Conservation (phyloP, 2,329 filamentous ascomycete species). For the Paracorniculantispora psalliotae region DNA sequence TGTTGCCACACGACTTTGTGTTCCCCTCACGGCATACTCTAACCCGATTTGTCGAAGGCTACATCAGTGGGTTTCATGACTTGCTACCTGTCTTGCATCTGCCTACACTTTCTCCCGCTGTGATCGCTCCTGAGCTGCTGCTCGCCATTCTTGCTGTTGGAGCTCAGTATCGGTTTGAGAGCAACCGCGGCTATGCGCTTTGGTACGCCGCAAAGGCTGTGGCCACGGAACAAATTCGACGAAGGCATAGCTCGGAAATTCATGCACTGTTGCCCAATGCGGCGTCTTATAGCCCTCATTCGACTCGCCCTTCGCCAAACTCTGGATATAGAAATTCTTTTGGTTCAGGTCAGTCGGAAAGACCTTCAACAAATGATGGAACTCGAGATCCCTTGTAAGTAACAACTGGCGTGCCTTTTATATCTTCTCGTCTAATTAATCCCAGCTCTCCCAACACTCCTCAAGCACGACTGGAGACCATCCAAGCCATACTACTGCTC, state of each 20-base stretch:
- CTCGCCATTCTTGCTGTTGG: slow-evolving; percentile 64
- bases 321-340: slow-evolving; percentile 54
- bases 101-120: slow-evolving; percentile 57
- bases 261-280: slow-evolving; percentile 52
- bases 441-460: slow-evolving; percentile 53
- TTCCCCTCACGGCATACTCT: slow-evolving; percentile 66
- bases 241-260: slow-evolving; percentile 52
- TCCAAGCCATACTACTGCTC: slow-evolving; percentile 57
- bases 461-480: slow-evolving; percentile 57
- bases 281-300: slow-evolving; percentile 55
- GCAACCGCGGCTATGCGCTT: slow-evolving; percentile 51
- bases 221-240: slow-evolving; percentile 53
- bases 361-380: slow-evolving; percentile 53
- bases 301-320: slow-evolving; percentile 54
- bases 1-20: slow-evolving; percentile 58
- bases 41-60: slow-evolving; percentile 64
- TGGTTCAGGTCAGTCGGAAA: slow-evolving; percentile 52
- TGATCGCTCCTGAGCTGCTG: slow-evolving; percentile 63
- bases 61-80: slow-evolving; percentile 61
- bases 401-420: background rate
- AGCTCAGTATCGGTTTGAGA: slow-evolving; percentile 61
- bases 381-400: slow-evolving; percentile 57
- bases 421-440: background rate
- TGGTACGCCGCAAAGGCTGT: slow-evolving; percentile 59
- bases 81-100: slow-evolving; percentile 59